phyloP scores from a whole-genome alignment of 371 early-diverging fungal species.

The Smittium culicis region DNA sequence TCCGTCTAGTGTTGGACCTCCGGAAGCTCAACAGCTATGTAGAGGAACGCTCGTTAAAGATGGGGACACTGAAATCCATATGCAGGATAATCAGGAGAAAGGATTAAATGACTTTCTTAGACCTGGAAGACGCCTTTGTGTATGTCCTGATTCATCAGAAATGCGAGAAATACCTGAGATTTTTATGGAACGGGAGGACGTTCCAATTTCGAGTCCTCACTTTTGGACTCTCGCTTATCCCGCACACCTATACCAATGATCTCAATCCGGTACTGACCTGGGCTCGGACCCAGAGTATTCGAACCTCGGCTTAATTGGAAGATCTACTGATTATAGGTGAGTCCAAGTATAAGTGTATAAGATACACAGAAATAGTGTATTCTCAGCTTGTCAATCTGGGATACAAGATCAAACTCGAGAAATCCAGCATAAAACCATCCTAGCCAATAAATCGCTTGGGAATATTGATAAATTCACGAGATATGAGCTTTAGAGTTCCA shows the following conservation, averaged over 20 bases:
- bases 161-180: conserved; percentile 26
- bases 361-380: conserved; percentile 15
- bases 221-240: conserved; percentile 35
- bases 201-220: conserved; percentile 34
- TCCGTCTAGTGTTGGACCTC: conserved; percentile 23
- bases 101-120: conserved; percentile 25
- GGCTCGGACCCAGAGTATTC: conserved; percentile 20
- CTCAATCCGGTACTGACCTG: conserved; percentile 27
- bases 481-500: neutral
- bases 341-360: neutral
- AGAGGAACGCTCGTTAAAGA: conserved; percentile 15
- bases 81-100: conserved; percentile 16
- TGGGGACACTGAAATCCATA: conserved; percentile 24
- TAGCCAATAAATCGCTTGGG: conserved; percentile 28
- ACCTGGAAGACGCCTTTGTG: conserved; percentile 27
- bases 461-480: conserved; percentile 22
- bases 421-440: conserved; percentile 22
- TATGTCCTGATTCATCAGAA: conserved; percentile 24
- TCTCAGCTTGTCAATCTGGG: conserved; percentile 19
- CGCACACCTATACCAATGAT: conserved; percentile 31
- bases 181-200: conserved; percentile 31
- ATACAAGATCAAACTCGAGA: conserved; percentile 21
- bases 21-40: conserved; percentile 25
- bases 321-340: conserved; percentile 23
- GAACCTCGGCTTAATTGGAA: conserved; percentile 29